Percentiles rank a stretch among this genome's conserved stretches.
These are phyloP conservation scores for Lippia alba DNA, from an alignment of 305 asterid species.

Conservation along the genomic window DNA sequence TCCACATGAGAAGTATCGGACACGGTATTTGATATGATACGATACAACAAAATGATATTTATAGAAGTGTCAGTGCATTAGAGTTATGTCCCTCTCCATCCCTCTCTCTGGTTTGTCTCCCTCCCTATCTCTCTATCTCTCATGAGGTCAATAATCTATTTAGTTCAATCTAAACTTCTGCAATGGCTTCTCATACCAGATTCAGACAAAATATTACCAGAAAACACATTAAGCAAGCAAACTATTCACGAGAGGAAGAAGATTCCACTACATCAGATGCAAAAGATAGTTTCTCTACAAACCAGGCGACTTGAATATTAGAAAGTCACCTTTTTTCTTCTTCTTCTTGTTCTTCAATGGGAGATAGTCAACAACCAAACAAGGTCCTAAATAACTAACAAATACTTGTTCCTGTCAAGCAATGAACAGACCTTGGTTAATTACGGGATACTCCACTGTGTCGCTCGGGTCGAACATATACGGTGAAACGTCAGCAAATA, in stretches of 20 bases:
- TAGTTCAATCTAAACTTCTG: too few species aligned
- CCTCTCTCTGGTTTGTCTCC: too few species aligned
- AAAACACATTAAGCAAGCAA: too few species aligned
- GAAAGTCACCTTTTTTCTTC: constrained; percentile 26
- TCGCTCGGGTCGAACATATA: constrained; percentile 56
- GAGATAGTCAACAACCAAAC: constrained; percentile 29
- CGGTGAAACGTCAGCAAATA: constrained; percentile 51
- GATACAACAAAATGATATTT: too few species aligned
- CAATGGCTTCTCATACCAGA: too few species aligned
- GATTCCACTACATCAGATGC: constrained; percentile 32
- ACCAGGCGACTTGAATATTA: constrained; percentile 41
- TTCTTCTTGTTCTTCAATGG: constrained; percentile 23
- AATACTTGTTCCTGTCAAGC: constrained; percentile 38
- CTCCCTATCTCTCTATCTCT: too few species aligned
- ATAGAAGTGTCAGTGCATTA: too few species aligned
- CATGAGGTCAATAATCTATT: too few species aligned
- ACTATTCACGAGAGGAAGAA: not conserved
- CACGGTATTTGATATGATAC: too few species aligned
- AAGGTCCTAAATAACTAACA: constrained; percentile 21
- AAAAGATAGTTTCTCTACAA: constrained; percentile 44
- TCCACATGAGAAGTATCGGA: too few species aligned
- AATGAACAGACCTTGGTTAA: constrained; percentile 74
- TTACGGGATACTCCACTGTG: constrained; percentile 63
- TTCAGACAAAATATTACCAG: too few species aligned
- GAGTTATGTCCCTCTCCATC: too few species aligned